Base-by-base conservation (phyloP, 805 yeast genomes). In the Vanderwaltozyma yarrowii region DNA sequence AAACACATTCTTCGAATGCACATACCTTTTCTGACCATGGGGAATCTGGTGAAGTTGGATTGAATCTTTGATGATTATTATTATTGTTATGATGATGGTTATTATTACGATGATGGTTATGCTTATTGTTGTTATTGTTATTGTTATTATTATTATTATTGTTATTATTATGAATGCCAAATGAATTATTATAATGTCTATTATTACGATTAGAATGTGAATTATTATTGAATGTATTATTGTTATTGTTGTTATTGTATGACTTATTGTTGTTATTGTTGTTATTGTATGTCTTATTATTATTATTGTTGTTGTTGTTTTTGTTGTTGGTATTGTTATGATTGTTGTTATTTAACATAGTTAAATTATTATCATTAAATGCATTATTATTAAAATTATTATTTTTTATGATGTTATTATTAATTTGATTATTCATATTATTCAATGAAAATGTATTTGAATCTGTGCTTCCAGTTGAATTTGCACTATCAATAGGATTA, bases 1-100 rank as follows among this genome's bases (percentile, higher is more conserved):
- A 43, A 2, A 47, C 49, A 37, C 41, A 39, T 20, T 45, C 46
- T 33, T 45, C 50, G 28, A 49, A 49, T 2, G 46, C 50, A 16
- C 41, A 32, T 2, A 45, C 32, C 24, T 42, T 33, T 31, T 45
- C 35, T 20, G 20, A 45, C 40, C 38, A 43, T 17, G 47, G 45
- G 2, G 45, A 42, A 14, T 44, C 35, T 12, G 36, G 48, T 41
- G 35, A 45, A 17, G 44, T 36, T 13, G 49, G 45, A n/a, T 45
- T 44, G 17, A 45, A 49, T 23, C 40, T 40, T 15, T 42, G 38
- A 23, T 39, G 30, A 20, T 43, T 33, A 19, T 38, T 39, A 14
- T 35, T 31, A 33, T 33, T 33, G 15, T 30, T 24, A 19, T 27
- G 3, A 4, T 19, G n/a, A 19, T 26, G 17, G 10, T 13, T 16